phyloP scores from a whole-genome alignment of 2,329 filamentous ascomycete species.

The Neopestalotiopsis sp. region DNA sequence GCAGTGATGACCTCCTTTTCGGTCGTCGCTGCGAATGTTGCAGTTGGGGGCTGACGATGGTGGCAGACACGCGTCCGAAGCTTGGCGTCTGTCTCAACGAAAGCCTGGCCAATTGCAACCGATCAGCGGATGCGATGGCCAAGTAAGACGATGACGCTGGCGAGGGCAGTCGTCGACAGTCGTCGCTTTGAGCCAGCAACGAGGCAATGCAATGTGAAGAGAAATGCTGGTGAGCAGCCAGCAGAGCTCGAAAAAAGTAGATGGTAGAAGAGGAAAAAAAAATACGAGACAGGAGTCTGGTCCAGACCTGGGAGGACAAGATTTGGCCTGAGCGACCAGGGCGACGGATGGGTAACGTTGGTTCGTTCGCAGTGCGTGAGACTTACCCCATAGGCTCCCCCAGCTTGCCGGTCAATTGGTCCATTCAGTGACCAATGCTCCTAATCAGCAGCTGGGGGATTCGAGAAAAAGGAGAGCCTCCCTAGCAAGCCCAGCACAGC shows the following conservation, averaged over 20 bases:
- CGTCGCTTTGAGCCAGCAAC: slow-evolving; percentile 10
- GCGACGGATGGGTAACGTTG: not conserved
- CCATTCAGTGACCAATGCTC: not conserved
- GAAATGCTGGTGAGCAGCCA: not conserved
- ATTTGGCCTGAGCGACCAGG: slow-evolving; percentile 7
- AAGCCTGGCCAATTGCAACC: slow-evolving; percentile 6
- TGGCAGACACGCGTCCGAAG: slow-evolving; percentile 13
- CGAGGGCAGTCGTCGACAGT: not conserved
- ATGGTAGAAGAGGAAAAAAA: slow-evolving; percentile 2
- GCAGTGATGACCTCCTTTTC: not conserved
- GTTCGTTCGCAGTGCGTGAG: not conserved
- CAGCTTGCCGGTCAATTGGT: not conserved
- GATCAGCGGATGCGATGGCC: not conserved
- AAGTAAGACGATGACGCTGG: not conserved
- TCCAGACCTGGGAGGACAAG: slow-evolving; percentile 13
- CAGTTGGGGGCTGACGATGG: slow-evolving; percentile 3
- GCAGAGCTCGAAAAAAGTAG: not conserved
- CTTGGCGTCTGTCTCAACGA: slow-evolving; percentile 9
- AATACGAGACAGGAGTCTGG: not conserved
- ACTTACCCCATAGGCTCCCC: not conserved
- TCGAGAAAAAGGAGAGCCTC: not conserved
- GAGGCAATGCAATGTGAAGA: slow-evolving; percentile 7
- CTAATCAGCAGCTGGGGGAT: not conserved
- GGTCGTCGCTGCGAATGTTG: not conserved
- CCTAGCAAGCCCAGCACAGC: not conserved